These are phyloP conservation scores for Arachis stenosperma DNA, from an alignment of 306 rosid species.

Conservation along the genomic window DNA sequence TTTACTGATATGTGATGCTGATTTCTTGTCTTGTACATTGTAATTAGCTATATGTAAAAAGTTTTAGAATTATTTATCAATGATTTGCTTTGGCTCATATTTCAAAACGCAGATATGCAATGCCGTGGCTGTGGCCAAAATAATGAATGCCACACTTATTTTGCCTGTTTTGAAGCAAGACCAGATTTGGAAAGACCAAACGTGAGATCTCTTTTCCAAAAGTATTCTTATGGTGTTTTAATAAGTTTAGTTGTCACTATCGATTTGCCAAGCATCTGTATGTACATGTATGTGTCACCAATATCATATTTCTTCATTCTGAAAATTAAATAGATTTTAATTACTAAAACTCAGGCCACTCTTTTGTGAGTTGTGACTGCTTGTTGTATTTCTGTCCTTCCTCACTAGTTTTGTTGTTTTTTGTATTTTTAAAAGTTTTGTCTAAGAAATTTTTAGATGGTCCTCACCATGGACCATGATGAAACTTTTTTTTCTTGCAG, in stretches of 20 bases:
- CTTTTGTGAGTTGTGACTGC: slow-evolving; percentile 4
- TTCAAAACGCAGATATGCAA: slow-evolving; percentile 88
- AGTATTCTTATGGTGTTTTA: slow-evolving; percentile 25
- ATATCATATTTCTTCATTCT: slow-evolving; percentile 6
- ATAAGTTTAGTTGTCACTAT: slow-evolving; percentile 27
- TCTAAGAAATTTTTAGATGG: slow-evolving; percentile 26
- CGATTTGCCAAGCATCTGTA: slow-evolving; percentile 12
- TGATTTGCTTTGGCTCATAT: slow-evolving; percentile 29
- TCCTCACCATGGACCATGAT: slow-evolving; percentile 24
- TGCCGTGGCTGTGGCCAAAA: slow-evolving; percentile 98
- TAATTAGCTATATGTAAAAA: slow-evolving; percentile 7
- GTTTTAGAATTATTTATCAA: slow-evolving; percentile 8
- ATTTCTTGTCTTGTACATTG: background rate
- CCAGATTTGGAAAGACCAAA: slow-evolving; percentile 99
- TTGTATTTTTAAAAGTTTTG: background rate
- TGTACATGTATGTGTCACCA: slow-evolving; percentile 14
- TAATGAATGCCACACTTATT: slow-evolving; percentile 95
- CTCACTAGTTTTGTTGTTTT: background rate
- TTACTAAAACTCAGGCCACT: background rate
- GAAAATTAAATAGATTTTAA: slow-evolving; percentile 8
- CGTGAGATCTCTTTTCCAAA: slow-evolving; percentile 64
- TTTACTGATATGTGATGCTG: slow-evolving; percentile 34
- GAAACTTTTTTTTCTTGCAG: slow-evolving; percentile 56
- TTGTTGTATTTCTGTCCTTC: slow-evolving; percentile 27
- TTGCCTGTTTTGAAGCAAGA: slow-evolving; percentile 98